A percentile compares a stretch with the other conserved stretches of the same genome.
Evolutionary conservation across 768 basidiomycete species (phyloP).

Genomic region (Tulasnella sp.): DNA sequence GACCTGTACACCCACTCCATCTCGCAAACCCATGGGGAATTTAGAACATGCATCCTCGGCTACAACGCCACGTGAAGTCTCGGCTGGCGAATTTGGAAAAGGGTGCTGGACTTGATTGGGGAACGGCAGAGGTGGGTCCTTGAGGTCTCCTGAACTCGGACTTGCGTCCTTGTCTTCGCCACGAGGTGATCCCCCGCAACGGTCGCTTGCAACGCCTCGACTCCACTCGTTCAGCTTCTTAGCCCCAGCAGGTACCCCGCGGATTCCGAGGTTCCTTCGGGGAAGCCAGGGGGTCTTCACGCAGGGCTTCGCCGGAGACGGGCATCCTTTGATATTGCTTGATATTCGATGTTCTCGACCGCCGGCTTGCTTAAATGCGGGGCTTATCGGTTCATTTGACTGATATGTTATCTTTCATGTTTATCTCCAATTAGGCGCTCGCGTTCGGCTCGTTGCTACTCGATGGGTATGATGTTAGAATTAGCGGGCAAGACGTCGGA

Average conservation of each 20-base stretch:
- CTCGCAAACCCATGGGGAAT: not conserved
- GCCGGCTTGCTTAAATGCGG: not conserved
- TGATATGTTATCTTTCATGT: not conserved
- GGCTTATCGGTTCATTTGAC: not conserved
- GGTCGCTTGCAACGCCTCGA: not conserved
- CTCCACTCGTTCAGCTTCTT: not conserved
- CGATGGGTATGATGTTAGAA: slow-evolving; percentile 72
- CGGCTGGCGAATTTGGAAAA: slow-evolving; percentile 56
- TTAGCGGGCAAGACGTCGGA: slow-evolving; percentile 90
- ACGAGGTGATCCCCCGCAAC: not conserved
- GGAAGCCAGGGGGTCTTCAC: not conserved
- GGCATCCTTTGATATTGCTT: not conserved
- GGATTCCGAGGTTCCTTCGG: not conserved
- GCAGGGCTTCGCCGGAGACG: not conserved
- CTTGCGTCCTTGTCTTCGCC: not conserved
- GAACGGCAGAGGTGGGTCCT: slow-evolving; percentile 64
- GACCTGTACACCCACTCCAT: not conserved
- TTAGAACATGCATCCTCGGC: slow-evolving; percentile 67
- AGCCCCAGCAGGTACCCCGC: not conserved
- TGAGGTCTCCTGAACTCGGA: not conserved
- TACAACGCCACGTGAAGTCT: slow-evolving; percentile 69
- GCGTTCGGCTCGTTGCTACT: slow-evolving; percentile 81
- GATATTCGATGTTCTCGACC: not conserved
- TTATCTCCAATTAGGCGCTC: slow-evolving; percentile 42
- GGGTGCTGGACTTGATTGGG: slow-evolving; percentile 74